phyloP scores from a whole-genome alignment of 1,284 basidiomycete genomes.

The Rhodotorula sp. region DNA sequence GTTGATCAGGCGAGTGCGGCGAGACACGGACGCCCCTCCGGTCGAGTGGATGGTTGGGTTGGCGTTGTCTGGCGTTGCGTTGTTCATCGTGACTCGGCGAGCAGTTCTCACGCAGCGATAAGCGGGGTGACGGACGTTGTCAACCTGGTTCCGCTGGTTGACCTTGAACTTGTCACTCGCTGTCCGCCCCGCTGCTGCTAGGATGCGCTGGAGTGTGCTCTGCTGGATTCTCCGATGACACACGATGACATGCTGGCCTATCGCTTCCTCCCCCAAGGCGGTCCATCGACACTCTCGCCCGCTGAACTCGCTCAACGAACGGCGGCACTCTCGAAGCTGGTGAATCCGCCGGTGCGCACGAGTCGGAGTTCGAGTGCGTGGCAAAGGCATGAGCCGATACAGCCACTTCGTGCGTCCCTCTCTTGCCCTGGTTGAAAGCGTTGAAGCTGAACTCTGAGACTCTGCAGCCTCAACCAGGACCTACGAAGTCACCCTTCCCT shows the following conservation, averaged over 20 bases:
- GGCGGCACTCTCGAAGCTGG: not conserved
- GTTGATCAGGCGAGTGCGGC: conserved; percentile 26
- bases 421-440: too few relatives aligned
- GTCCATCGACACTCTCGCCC: too few relatives aligned
- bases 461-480: not conserved
- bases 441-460: not conserved
- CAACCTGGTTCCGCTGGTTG: not conserved
- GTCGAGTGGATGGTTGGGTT: conserved; percentile 42
- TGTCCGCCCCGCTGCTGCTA: too few relatives aligned
- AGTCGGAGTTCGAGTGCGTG: too few relatives aligned
- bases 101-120: not conserved
- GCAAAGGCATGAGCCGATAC: not conserved
- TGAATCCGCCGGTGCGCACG: not conserved
- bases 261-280: not conserved
- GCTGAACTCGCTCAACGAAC: not conserved
- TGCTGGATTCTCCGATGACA: too few relatives aligned
- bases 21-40: not conserved
- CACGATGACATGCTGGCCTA: too few relatives aligned
- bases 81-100: conserved; percentile 6
- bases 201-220: too few relatives aligned
- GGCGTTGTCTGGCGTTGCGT: conserved; percentile 41
- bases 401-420: not conserved
- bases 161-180: too few relatives aligned
- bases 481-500: not conserved
- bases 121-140: not conserved